phyloP scores from a whole-genome alignment of 2,329 filamentous ascomycete genomes.

The Colletotrichum incanum region DNA sequence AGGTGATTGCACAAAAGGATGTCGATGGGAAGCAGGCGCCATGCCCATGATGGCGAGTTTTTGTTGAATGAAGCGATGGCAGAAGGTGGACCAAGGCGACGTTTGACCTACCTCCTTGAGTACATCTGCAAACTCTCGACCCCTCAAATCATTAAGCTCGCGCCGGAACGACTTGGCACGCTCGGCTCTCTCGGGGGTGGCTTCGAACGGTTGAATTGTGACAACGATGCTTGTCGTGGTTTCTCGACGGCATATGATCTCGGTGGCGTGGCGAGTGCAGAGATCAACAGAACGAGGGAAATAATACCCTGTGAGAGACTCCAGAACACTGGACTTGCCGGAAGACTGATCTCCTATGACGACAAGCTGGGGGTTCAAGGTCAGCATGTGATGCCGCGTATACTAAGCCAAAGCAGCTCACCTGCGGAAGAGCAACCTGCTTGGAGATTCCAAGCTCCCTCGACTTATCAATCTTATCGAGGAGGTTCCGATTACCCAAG shows the following conservation, averaged over 20 bases:
- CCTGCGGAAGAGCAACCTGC: constrained; percentile 47
- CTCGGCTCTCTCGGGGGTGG: not conserved
- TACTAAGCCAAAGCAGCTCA: not conserved
- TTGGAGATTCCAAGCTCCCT: constrained; percentile 56
- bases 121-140: constrained; percentile 25
- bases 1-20: not conserved
- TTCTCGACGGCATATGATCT: constrained; percentile 62
- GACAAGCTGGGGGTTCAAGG: constrained; percentile 71
- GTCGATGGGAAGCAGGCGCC: not conserved
- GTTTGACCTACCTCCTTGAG: constrained; percentile 51
- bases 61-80: not conserved
- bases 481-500: constrained; percentile 26
- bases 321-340: constrained; percentile 88
- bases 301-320: constrained; percentile 70
- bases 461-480: constrained; percentile 51
- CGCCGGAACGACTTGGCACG: constrained; percentile 69
- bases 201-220: constrained; percentile 57
- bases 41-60: not conserved
- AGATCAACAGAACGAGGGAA: constrained; percentile 62
- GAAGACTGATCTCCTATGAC: constrained; percentile 90
- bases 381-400: constrained; percentile 43
- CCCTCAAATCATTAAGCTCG: constrained; percentile 85
- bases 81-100: constrained; percentile 53
- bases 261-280: constrained; percentile 66
- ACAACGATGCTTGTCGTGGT: constrained; percentile 53